Conservation (phyloP, 306 rosid genomes). For the Lablab purpureus region DNA sequence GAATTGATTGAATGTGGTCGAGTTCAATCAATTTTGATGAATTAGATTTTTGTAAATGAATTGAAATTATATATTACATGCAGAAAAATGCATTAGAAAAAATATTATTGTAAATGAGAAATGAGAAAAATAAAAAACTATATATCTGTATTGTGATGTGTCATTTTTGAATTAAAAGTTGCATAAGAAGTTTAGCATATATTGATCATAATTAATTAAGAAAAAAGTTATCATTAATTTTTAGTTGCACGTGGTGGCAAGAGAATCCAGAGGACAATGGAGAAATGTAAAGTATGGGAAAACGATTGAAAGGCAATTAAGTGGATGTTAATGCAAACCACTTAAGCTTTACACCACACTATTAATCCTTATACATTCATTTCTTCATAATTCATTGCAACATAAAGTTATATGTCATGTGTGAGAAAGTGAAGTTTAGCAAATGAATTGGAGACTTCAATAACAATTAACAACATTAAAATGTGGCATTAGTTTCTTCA, state of each 20-base stretch:
- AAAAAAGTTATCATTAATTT: slow-evolving; percentile 11
- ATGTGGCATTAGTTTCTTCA: slow-evolving; percentile 19
- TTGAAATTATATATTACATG: too few species aligned
- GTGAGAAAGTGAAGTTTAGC: background rate
- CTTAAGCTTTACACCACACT: slow-evolving; percentile 50
- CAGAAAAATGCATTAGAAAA: too few species aligned
- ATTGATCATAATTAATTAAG: background rate
- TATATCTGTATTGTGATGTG: too few species aligned
- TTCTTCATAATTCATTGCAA: background rate
- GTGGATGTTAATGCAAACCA: slow-evolving; percentile 50
- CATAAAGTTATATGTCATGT: background rate
- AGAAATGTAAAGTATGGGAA: slow-evolving; percentile 40
- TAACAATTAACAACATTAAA: slow-evolving; percentile 30
- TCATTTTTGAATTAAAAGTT: too few species aligned
- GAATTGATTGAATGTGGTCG: too few species aligned
- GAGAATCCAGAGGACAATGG: slow-evolving; percentile 35
- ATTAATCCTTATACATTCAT: slow-evolving; percentile 1
- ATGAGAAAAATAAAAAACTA: too few species aligned
- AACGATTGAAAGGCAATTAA: slow-evolving; percentile 36
- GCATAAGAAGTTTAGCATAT: background rate
- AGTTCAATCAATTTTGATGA: too few species aligned
- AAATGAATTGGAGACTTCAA: slow-evolving; percentile 31
- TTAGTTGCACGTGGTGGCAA: slow-evolving; percentile 37
- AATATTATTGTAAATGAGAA: too few species aligned
- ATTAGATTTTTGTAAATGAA: too few species aligned